Evolutionary conservation across 2,329 filamentous ascomycete genomes (phyloP), one percentile per base, ranked within the genome.

Genomic region (Cladosporium sp.): DNA sequence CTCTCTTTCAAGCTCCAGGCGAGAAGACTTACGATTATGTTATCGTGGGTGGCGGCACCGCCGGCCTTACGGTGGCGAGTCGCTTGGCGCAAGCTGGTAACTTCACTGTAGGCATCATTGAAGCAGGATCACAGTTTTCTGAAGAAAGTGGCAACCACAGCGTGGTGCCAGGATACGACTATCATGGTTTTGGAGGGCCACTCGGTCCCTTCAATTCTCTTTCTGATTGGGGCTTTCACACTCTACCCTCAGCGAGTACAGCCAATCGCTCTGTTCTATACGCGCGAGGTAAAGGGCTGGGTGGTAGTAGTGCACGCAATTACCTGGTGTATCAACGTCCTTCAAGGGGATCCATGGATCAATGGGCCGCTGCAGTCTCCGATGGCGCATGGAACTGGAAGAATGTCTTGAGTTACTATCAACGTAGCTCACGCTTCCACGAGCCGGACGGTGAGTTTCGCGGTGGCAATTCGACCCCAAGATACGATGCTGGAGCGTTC

Each of bases 331-430:
- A 67, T 51, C 66, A 68, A 9, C 60, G 71, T 14, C 65, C 68
- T 3, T 74, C 71, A 2, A 61, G 55, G 8, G 70, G 64, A 5
- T 65, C 67, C 12, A 65, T 72, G 59, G 64, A 72, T 45, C 59
- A 59, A 43, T 76, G 74, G 74, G 73, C 73, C 0, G 66, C 74
- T 40, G 59, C 65, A 19, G 72, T 75, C 8, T 69, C 62, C 5
- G 74, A 76, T 52, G 34, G 70, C 30, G 59, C 68, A 34, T 70
- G 69, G 40, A 63, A 60, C 5, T 73, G 65, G 49, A 61, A 64
- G 43, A 65, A 68, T 45, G 37, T 69, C 37, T 43, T 70, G 60
- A 59, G 63, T 37, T 65, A 62, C 55, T 65, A 64, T 64, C 17
- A 69, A 52, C 55, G 59, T 22, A 61, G 58, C 30, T 14, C 61